phyloP scores from a whole-genome alignment of 78 protist genomes.

The Blattamonas nauphoetae region DNA sequence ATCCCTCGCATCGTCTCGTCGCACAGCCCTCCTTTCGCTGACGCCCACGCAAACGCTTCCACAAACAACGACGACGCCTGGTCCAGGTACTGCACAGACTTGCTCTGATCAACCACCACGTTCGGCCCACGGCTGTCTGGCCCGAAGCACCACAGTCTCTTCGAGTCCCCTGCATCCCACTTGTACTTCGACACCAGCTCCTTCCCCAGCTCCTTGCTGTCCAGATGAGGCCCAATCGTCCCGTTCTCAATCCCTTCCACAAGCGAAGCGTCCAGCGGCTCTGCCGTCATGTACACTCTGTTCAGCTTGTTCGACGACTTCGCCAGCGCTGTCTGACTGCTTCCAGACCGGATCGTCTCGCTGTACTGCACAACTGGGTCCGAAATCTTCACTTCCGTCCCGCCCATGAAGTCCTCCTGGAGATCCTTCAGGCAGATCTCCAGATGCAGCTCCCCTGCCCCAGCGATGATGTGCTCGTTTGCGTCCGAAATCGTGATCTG shows the following conservation, averaged over 20 bases:
- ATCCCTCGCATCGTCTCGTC: not conserved
- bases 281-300: not conserved
- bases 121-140: conserved; percentile 6
- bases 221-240: not conserved
- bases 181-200: not conserved
- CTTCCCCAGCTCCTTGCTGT: not conserved
- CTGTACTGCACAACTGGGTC: not conserved
- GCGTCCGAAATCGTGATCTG: too few relatives aligned
- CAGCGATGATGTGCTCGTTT: too few relatives aligned
- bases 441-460: too few relatives aligned
- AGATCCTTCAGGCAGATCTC: too few relatives aligned
- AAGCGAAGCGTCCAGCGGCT: not conserved
- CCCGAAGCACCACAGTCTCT: conserved; percentile 1
- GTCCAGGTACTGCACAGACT: not conserved
- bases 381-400: not conserved
- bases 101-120: not conserved
- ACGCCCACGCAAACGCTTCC: not conserved
- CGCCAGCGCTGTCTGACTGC: not conserved
- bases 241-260: not conserved
- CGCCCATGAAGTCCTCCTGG: too few relatives aligned
- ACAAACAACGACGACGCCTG: not conserved
- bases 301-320: not conserved
- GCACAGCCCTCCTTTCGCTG: not conserved
- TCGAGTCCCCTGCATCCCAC: not conserved
- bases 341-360: not conserved